Evolutionary conservation across 768 basidiomycete genomes (phyloP), one percentile per base, ranked within the genome.

Genomic region (Podaxis pistillaris): DNA sequence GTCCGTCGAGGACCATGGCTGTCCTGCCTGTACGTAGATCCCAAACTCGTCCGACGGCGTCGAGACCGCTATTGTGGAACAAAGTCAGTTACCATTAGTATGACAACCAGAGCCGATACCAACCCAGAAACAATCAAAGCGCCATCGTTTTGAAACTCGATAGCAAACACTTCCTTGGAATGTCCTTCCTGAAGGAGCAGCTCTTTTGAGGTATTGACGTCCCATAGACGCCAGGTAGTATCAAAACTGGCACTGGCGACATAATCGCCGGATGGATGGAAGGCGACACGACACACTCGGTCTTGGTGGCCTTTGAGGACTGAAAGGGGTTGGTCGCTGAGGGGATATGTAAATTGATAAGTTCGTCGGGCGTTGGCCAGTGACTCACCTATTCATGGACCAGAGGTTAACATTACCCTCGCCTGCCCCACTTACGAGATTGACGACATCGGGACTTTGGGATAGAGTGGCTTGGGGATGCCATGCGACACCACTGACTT

Each of bases 151-250:
- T 99, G 97, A 72, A 97, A 98, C 65, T 94, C 93, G n/a, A 99
- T 83, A 1, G 93, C 80, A 71, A 96, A 98, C 0, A 98, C 96
- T 71, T 97, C 96, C 71, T 95, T 96, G 3, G 94, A 94, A 71
- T 99, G 97, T 0, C 97, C 97, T 74, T 98, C 96, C 74, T 99
- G 97, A 11, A 96, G 74, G 30, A 96, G 76, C 11, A 99, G 72
- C 69, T 97, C 94, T 73, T 87, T 87, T 1, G 87, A 78, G 0
- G 88, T 91, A 56, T 82, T 81, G 13, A 94, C 89, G 74, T 99
- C 96, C 97, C 97, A 99, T 57, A 98, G 74, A 49, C 97, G 80
- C 97, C 97, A 99, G 28, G 96, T 93, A 15, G 93, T 96, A 74
- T 99, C 97, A 68, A 96, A 98, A 65, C 93, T 94, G 0, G 97